Base-by-base conservation (phyloP, 495 filamentous ascomycete species). In the Neurospora sp. region DNA sequence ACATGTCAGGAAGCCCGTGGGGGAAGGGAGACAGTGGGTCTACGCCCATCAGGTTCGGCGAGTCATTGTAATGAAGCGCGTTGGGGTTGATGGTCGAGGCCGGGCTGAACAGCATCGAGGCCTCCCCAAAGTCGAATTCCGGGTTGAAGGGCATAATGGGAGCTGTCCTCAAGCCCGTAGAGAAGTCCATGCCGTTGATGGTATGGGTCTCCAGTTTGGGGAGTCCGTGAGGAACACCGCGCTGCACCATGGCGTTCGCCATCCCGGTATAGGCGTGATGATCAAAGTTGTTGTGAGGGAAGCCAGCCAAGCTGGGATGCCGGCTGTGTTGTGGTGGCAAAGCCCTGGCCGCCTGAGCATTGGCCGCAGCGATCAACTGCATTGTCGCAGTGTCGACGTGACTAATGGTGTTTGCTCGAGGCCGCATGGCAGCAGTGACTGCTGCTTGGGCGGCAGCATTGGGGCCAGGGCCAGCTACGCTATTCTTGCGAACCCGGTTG, bases 341-440 rank as follows among this genome's bases (percentile, higher is more conserved):
- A 76, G 88, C 90, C 39, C 88, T 81, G 54, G 88, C 87, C 11
- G 79, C 80, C 42, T 82, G 80, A 38, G 82, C 81, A 71, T 83
- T 86, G 48, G 84, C 82, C 62, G 90, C 89, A 72, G 92, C 85
- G 75, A 95, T 85, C 72, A 91, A 90, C 73, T 89, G 87, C 78
- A 97, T 85, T 39, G 92, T 89, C 69, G 89, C 84, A 39, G 87
- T 89, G 80, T 98, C 96, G 69, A 98, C 89, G 82, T 98, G 96
- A 80, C 94, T 95, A 79, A 98, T 97, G 40, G 96, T 99, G 78
- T 98, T 98, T 40, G 96, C 96, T 73, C 96, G 86, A 18, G 96
- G 96, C 73, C 96, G 89, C 90, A 96, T 94, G 16, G 86, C 84
- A 72, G 81, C 83, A 44, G 83, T 79, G 6, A 78, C 83, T 39